phyloP scores from a whole-genome alignment of 176 grass and related monocot genomes.

The Triticum aestivum region IWGSC_CS_RefSeq_v2.1 NC_057809.1:205422637-205423136 shows the following conservation, averaged over 20 bases:
- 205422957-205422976: constrained; percentile 49
- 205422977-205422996: not conserved
- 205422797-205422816: constrained; percentile 24
- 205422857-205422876: too few relatives aligned
- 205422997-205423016: constrained; percentile 23
- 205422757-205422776: constrained; percentile 27
- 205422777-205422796: constrained; percentile 32
- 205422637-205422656: constrained; percentile 45
- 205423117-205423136: too few relatives aligned
- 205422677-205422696: constrained; percentile 14
- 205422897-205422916: too few relatives aligned
- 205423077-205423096: not conserved
- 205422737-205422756: not conserved
- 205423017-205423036: constrained; percentile 9
- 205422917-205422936: constrained; percentile 13
- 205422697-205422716: too few relatives aligned
- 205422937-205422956: constrained; percentile 31
- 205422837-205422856: not conserved
- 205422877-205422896: too few relatives aligned
- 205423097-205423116: not conserved
- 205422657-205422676: constrained; percentile 38
- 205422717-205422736: too few relatives aligned
- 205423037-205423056: constrained; percentile 3
- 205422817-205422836: constrained; percentile 40
- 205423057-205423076: not conserved